These are phyloP conservation scores for Colletotrichum liaoningense DNA, from an alignment of 2,329 filamentous ascomycete species.

Conservation along the genomic window DNA sequence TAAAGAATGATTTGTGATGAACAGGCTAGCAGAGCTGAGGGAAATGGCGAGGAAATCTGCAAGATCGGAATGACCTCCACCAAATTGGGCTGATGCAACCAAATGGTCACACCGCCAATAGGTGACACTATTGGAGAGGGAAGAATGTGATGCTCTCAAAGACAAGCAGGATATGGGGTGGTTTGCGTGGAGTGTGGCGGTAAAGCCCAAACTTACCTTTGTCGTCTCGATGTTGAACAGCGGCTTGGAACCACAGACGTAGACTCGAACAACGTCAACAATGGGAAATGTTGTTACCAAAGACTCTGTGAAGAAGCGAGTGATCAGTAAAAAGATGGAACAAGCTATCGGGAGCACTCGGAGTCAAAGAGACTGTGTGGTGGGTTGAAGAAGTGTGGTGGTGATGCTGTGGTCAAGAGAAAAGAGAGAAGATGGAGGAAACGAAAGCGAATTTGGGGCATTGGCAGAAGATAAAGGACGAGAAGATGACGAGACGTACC, in stretches of 20 bases:
- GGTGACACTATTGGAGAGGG: background rate
- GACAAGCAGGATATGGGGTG: background rate
- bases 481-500: conserved; percentile 27
- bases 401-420: conserved; percentile 57
- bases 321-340: conserved; percentile 67
- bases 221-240: conserved; percentile 36
- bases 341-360: conserved; percentile 67
- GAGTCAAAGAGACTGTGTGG: conserved; percentile 53
- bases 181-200: background rate
- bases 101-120: background rate
- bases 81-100: background rate
- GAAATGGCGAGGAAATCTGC: background rate
- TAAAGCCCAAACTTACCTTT: conserved; percentile 20
- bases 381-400: conserved; percentile 44
- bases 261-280: conserved; percentile 39
- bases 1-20: background rate
- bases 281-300: conserved; percentile 62
- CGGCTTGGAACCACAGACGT: conserved; percentile 39
- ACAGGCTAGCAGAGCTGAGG: too few relatives aligned
- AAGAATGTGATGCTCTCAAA: background rate
- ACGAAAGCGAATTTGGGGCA: conserved; percentile 39
- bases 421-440: conserved; percentile 39
- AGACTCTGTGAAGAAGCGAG: conserved; percentile 66
- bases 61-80: background rate
- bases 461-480: conserved; percentile 41